Conservation (phyloP, 352 stramenopile species). For the Aphanomyces euteiches region DNA sequence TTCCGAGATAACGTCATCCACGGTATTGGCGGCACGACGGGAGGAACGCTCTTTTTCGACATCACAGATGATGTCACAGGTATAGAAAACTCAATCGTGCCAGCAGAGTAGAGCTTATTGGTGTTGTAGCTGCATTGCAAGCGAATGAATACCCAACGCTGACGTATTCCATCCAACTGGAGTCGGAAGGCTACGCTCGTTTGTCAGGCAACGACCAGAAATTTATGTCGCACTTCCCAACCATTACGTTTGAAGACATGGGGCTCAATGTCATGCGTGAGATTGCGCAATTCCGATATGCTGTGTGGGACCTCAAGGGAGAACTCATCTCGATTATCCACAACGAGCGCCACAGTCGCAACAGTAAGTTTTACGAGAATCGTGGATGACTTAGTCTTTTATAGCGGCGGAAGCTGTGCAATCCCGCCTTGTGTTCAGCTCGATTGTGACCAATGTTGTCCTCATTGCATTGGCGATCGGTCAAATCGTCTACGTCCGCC, state of each 20-base stretch:
- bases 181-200: conserved; percentile 48
- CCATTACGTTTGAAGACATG: conserved; percentile 77
- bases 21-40: conserved; percentile 38
- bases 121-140: conserved; percentile 3
- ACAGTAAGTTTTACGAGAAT: conserved; percentile 40
- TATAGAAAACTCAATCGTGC: not conserved
- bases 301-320: conserved; percentile 67
- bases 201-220: conserved; percentile 59
- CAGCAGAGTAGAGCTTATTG: not conserved
- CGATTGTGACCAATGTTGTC: conserved; percentile 71
- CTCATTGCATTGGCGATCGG: conserved; percentile 68
- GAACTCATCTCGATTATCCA: conserved; percentile 81
- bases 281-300: conserved; percentile 72
- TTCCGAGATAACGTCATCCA: not conserved
- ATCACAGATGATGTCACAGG: conserved; percentile 70
- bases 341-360: conserved; percentile 65
- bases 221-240: conserved; percentile 62
- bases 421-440: conserved; percentile 78
- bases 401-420: conserved; percentile 72
- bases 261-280: conserved; percentile 79
- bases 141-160: conserved; percentile 4
- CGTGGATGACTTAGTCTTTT: conserved; percentile 25
- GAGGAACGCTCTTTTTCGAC: conserved; percentile 68
- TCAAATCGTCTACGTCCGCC: conserved; percentile 83
- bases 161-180: conserved; percentile 11